Evolutionary conservation across 768 basidiomycete species (phyloP).

Genomic region (Suillus paluster): DNA sequence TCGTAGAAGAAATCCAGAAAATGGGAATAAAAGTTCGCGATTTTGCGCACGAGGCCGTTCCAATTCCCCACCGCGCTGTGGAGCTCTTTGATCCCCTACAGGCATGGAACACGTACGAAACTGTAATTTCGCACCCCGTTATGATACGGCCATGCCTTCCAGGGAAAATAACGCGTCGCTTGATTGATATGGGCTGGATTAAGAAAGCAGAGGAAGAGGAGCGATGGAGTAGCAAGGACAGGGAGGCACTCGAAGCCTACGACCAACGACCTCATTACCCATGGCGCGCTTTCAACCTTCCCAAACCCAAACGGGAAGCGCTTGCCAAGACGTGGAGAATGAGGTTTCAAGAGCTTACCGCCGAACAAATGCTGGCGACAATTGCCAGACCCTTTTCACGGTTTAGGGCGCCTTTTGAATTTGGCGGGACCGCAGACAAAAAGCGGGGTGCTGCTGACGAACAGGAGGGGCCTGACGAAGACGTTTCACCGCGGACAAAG

Average conservation of each 20-base stretch:
- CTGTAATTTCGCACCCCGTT: conserved; percentile 23
- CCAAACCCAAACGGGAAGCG: conserved; percentile 29
- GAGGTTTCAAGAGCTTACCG: conserved; percentile 36
- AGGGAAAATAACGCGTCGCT: conserved; percentile 31
- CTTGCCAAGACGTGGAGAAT: conserved; percentile 29
- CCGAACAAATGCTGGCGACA: conserved; percentile 30
- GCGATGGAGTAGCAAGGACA: conserved; percentile 31
- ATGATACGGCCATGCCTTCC: conserved; percentile 23
- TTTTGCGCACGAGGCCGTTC: conserved; percentile 30
- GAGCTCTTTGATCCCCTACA: conserved; percentile 37
- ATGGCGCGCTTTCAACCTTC: conserved; percentile 28
- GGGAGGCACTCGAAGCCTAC: conserved; percentile 29
- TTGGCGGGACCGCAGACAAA: conserved; percentile 21
- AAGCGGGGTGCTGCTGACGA: conserved; percentile 25
- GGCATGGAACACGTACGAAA: conserved; percentile 36
- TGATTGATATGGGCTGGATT: conserved; percentile 35
- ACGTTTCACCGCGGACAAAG: conserved; percentile 27
- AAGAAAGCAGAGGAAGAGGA: conserved; percentile 22
- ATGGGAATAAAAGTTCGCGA: conserved; percentile 37
- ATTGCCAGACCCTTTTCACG: conserved; percentile 29
- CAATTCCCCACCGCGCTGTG: conserved; percentile 20
- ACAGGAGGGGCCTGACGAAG: conserved; percentile 13
- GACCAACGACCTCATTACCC: conserved; percentile 29
- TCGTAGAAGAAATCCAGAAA: conserved; percentile 34
- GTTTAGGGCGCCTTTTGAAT: conserved; percentile 17